These are phyloP conservation scores for Lecanicillium sp. DNA, from an alignment of 2,329 filamentous ascomycete species.

Conservation along the genomic window DNA sequence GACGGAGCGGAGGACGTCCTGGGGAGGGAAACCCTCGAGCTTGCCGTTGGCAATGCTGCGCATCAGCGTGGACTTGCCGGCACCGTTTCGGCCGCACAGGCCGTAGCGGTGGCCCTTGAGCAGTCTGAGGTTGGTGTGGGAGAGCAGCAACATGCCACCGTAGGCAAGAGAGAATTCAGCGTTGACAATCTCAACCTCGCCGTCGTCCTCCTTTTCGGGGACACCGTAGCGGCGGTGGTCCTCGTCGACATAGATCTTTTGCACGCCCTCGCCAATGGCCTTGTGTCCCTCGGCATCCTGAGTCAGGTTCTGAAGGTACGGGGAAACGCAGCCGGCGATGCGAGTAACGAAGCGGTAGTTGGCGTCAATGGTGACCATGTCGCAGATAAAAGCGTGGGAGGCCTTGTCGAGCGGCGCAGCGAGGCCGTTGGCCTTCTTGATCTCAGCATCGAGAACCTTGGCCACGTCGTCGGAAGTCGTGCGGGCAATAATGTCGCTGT, in stretches of 20 bases:
- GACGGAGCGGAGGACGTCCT: conserved; percentile 88
- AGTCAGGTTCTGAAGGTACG: conserved; percentile 70
- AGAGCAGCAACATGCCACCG: conserved; percentile 92
- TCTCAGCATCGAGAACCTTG: conserved; percentile 65
- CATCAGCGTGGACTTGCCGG: conserved; percentile 99
- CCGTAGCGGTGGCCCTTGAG: conserved; percentile 97
- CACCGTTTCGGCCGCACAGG: conserved; percentile 93
- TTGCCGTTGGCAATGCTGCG: conserved; percentile 92
- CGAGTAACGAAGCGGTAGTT: conserved; percentile 74
- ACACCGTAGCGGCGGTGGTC: conserved; percentile 82
- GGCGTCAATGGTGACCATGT: conserved; percentile 81
- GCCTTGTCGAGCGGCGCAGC: conserved; percentile 52
- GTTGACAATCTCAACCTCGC: conserved; percentile 94
- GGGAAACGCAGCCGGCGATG: conserved; percentile 59
- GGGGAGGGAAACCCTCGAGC: conserved; percentile 90
- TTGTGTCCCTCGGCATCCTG: conserved; percentile 51
- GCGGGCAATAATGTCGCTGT: conserved; percentile 58
- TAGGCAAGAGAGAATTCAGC: conserved; percentile 96
- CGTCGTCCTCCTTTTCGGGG: conserved; percentile 80
- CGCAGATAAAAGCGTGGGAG: conserved; percentile 66
- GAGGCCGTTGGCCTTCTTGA: conserved; percentile 62
- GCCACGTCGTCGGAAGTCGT: conserved; percentile 66
- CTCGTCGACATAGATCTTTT: conserved; percentile 72
- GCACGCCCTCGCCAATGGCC: conserved; percentile 63
- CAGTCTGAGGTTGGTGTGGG: conserved; percentile 88